Percentiles rank a stretch among this genome's conserved stretches.
Evolutionary conservation across 73 alveolate genomes (phyloP).

Genomic region (Tetrahymena thermophila): DNA sequence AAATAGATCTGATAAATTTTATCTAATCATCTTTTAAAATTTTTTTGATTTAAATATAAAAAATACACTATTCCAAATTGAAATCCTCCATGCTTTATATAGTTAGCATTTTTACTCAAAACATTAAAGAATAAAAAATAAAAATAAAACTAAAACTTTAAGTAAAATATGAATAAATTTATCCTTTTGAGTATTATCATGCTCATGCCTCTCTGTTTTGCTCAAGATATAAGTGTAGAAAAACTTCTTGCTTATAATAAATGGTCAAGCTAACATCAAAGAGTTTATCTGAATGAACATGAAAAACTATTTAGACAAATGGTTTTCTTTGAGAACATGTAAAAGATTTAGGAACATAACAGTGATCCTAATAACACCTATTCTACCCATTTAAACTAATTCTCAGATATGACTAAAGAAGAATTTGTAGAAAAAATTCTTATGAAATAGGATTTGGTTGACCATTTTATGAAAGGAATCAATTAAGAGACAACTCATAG

Average conservation of each 20-base stretch:
- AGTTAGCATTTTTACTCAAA: too few species aligned
- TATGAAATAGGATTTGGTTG: background rate
- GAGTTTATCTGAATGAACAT: background rate
- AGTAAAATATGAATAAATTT: too few species aligned
- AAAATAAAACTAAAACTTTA: too few species aligned
- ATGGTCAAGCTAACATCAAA: background rate
- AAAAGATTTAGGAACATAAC: conserved; percentile 2
- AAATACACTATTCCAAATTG: too few species aligned
- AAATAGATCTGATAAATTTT: too few species aligned
- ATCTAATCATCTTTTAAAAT: too few species aligned
- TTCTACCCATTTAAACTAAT: background rate
- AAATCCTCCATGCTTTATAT: too few species aligned
- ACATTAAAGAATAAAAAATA: too few species aligned
- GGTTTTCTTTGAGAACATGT: conserved; percentile 10
- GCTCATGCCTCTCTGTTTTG: background rate
- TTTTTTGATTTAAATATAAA: too few species aligned
- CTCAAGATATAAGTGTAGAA: background rate
- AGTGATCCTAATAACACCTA: background rate
- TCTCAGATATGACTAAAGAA: conserved; percentile 35
- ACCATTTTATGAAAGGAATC: background rate
- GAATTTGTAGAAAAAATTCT: conserved; percentile 7
- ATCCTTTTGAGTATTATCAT: background rate
- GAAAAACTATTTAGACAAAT: conserved; percentile 6
- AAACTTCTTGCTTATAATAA: background rate
- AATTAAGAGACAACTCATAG: too few species aligned